phyloP scores from a whole-genome alignment of 2,329 filamentous ascomycete species.

The Alternaria sp. region DNA sequence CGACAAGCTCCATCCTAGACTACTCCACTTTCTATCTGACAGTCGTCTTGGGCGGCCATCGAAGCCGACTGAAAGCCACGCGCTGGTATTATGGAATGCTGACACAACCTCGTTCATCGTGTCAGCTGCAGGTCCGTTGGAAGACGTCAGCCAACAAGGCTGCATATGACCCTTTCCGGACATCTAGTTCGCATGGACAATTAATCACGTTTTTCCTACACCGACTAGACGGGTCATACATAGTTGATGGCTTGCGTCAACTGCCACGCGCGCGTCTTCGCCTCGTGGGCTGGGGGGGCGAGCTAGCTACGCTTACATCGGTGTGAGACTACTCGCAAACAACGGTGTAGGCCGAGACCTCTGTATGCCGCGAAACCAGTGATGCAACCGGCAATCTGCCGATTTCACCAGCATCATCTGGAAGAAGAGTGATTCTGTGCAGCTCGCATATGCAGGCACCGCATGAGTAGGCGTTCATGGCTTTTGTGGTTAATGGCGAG shows the following conservation, averaged over 20 bases:
- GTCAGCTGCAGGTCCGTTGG: constrained; percentile 41
- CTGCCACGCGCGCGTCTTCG: constrained; percentile 1
- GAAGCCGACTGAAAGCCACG: constrained; percentile 21
- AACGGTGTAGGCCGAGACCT: constrained; percentile 7
- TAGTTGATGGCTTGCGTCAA: constrained; percentile 13
- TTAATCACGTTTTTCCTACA: constrained; percentile 30
- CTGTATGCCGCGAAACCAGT: neutral
- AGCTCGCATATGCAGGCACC: constrained; percentile 21
- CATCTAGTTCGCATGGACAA: constrained; percentile 31
- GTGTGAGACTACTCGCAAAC: constrained; percentile 9
- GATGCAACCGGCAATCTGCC: constrained; percentile 4
- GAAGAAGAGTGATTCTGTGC: constrained; percentile 3
- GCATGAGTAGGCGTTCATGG: constrained; percentile 2
- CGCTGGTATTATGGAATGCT: constrained; percentile 15
- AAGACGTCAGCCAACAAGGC: constrained; percentile 20
- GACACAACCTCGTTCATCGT: constrained; percentile 22
- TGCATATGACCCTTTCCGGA: constrained; percentile 10
- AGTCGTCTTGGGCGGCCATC: constrained; percentile 5
- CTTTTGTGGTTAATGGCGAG: constrained; percentile 2
- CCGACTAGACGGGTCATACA: constrained; percentile 4
- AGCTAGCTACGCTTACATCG: constrained; percentile 15
- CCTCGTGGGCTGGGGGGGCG: constrained; percentile 13
- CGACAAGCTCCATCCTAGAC: neutral
- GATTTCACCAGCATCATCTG: neutral
- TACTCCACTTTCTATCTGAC: neutral